Base-by-base conservation (phyloP, 2,329 filamentous ascomycete species). In the Apiospora saccharicola region DNA sequence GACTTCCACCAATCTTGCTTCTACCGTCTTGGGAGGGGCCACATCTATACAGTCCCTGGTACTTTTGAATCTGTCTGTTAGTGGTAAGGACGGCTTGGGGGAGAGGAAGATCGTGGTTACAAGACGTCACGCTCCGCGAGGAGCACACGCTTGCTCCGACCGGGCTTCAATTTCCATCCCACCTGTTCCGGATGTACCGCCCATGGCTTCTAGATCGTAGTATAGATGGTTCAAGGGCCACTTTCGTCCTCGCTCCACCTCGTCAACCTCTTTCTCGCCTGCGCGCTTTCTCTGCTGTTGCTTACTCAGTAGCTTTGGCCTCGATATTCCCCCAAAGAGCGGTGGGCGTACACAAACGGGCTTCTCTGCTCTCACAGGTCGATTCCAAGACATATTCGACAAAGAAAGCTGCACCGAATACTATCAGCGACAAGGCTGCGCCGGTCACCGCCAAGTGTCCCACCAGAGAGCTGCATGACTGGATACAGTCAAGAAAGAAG, bases 291-390 rank as follows among this genome's bases (percentile, higher is more conserved):
- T 41, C 57, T 34, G 75, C 84, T 81, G 85, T 73, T 80, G 82
- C 75, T 85, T 83, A 85, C 76, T 80, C 83, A 77, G 79, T 80
- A 77, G 78, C 80, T 81, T 78, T 79, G 77, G 81, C 83, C 81
- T 84, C 81, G 80, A 81, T 79, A 80, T 75, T 61, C 80, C 78
- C 80, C 80, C 78, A 86, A 87, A 84, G 80, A 84, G 85, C 85
- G 85, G 85, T 86, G 84, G 84, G 75, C 81, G 78, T 75, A 78
- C 77, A 82, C 85, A 88, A 87, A 86, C 85, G 84, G 79, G 79
- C 75, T 75, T 74, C 79, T 82, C 79, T 81, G 72, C 79, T 79
- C 79, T 80, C 80, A 83, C 79, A 83, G 80, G 81, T 81, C 85
- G 84, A 85, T 84, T 86, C 84, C 84, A 83, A 86, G 85, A 85